Evolutionary conservation across 2,329 filamentous ascomycete genomes (phyloP), one percentile per base, ranked within the genome.

Genomic region (Fusarium subtropicale): DNA sequence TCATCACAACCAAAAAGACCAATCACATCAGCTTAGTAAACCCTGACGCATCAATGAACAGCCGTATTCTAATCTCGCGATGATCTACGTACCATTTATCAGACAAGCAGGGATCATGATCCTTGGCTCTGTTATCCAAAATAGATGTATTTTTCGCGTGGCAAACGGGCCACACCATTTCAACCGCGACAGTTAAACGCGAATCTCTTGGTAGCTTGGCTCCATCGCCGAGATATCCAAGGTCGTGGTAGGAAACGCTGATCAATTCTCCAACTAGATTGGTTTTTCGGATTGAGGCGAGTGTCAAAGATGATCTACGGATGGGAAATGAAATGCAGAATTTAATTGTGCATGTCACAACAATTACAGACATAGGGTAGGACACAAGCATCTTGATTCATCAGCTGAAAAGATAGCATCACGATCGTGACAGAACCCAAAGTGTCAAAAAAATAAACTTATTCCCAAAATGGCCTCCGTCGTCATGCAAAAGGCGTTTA

Each of bases 161-260:
- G 62, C 62, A 16, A 59, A 47, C 10, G 33, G n/a, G 34, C 18
- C 24, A 18, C 3, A 5, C 31, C 12, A 5, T 26, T n/a, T n/a
- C 41, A 7, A 45, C 16, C 28, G 28, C 11, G 11, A 34, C 12
- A 15, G 31, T 50, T 50, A 12, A 34, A 34, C 24, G 6, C 28
- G 53, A 39, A 46, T 50, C 62, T 38, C 46, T 47, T 60, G 62
- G 41, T 50, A 36, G 28, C 46, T 47, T 60, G 62, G 46, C 46
- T 34, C 33, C 56, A 34, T 34, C 44, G 34, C 50, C 56, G 26
- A 46, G 33, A 46, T 33, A 46, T 52, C 55, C 48, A 12, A 28
- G 58, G 50, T 60, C 42, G 31, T 38, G 42, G 36, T 20, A 50
- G 31, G 7, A 31, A 22, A 7, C 5, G 48, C 24, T 41, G 48